Conservation (phyloP, 306 rosid species). For the Arachis hypogaea region DNA sequence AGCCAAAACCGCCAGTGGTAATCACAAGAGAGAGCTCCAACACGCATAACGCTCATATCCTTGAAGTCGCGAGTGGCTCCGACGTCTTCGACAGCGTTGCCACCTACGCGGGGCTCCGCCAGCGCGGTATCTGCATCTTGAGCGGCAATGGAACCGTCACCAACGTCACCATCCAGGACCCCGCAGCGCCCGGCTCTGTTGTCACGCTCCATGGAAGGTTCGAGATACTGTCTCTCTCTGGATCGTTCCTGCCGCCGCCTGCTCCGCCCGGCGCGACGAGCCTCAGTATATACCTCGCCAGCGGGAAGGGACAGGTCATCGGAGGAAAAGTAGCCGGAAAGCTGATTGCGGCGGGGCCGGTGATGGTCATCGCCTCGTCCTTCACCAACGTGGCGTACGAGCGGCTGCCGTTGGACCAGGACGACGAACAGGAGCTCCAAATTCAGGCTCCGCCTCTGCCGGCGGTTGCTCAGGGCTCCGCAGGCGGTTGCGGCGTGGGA, state of each 20-base stretch:
- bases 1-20: constrained; percentile 79
- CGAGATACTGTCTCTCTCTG: constrained; percentile 84
- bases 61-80: constrained; percentile 75
- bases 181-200: constrained; percentile 70
- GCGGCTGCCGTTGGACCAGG: constrained; percentile 75
- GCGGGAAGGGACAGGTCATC: constrained; percentile 92
- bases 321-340: constrained; percentile 94
- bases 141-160: constrained; percentile 88
- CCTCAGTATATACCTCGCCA: constrained; percentile 74
- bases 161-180: constrained; percentile 82
- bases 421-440: constrained; percentile 49
- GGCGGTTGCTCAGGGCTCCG: constrained; percentile 46
- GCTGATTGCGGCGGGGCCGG: constrained; percentile 84
- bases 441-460: constrained; percentile 45
- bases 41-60: constrained; percentile 87
- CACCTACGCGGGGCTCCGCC: constrained; percentile 82
- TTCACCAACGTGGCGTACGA: constrained; percentile 94
- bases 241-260: constrained; percentile 92
- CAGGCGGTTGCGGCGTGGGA: neutral
- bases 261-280: constrained; percentile 96
- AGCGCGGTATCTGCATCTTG: constrained; percentile 91
- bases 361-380: constrained; percentile 83
- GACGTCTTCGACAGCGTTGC: constrained; percentile 88
- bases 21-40: constrained; percentile 92
- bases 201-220: constrained; percentile 88